Base-by-base conservation (phyloP, 805 yeast species). In the Maudiozyma bulderi region DNA sequence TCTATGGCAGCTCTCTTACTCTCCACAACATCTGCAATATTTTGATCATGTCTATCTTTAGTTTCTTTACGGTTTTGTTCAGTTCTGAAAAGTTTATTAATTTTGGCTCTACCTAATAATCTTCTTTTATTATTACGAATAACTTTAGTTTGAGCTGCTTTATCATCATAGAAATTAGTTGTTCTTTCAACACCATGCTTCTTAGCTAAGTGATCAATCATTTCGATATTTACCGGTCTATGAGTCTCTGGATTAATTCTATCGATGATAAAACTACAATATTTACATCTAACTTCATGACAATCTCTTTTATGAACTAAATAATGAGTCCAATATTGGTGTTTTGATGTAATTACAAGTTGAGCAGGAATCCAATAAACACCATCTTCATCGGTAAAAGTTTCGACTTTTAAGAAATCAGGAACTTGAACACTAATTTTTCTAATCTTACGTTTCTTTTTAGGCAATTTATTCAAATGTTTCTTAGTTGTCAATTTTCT, bases 351-450 rank as follows among this genome's bases (percentile, higher is more conserved):
- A 35, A 13, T 51, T 40, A 54, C 13, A 8, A 47, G 34, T 44
- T 53, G 53, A 5, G 52, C 40, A 1, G 57, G 58, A 3, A 54
- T 33, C 59, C 59, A 56, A 35, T 33, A 31, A 14, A 49, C 11
- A 2, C n/a, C 32, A 9, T 48, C 48, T 26, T 50, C 38, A 35
- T 35, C 38, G 3, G 7, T 13, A 35, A 13, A 7, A 13, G 14
- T 15, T 35, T 35, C 38, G n/a, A n/a, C 9, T 35, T 35, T 14
- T 13, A 35, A 35, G 13, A 6, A 9, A n/a, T 35, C 38, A 11
- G 38, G 38, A 3, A 35, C 38, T 35, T 35, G 13, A 35, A 35
- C 14, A 35, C n/a, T 11, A 20, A 20, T 35, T 13, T n/a, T 5
- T n/a, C 38, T n/a, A 35, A 35, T 35, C 26, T 4, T 20, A 20